These are phyloP conservation scores for Gnaphalium uliginosum DNA, from an alignment of 129 eudicot genomes.

Conservation along the genomic window DNA sequence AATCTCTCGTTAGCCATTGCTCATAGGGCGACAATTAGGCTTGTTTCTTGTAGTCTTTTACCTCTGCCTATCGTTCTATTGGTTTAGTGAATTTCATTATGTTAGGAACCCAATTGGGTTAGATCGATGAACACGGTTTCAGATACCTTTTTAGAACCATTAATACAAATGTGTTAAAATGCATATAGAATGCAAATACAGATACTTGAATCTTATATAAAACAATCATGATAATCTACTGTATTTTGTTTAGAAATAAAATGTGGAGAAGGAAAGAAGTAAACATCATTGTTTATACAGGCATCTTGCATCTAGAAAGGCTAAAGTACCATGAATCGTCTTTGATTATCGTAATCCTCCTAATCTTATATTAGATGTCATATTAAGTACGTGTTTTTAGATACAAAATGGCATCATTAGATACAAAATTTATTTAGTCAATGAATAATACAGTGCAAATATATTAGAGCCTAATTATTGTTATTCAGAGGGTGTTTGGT, in stretches of 20 bases:
- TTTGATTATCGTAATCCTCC: too few species aligned
- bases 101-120: neutral
- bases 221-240: neutral
- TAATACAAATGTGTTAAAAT: neutral
- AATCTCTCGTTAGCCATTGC: neutral
- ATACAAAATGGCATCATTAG: too few species aligned
- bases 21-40: neutral
- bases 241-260: neutral
- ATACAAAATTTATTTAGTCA: too few species aligned
- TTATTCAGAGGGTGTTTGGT: too few species aligned
- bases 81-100: constrained; percentile 7
- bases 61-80: neutral
- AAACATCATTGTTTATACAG: neutral
- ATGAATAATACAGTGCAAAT: too few species aligned
- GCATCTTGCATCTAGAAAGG: too few species aligned
- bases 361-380: too few species aligned
- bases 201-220: neutral
- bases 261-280: neutral
- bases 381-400: too few species aligned
- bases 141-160: neutral
- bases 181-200: neutral
- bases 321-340: too few species aligned
- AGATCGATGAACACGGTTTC: neutral
- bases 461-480: too few species aligned
- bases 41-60: neutral